Evolutionary conservation across 306 rosid genomes (phyloP).

Genomic region (Myrica gale): DNA sequence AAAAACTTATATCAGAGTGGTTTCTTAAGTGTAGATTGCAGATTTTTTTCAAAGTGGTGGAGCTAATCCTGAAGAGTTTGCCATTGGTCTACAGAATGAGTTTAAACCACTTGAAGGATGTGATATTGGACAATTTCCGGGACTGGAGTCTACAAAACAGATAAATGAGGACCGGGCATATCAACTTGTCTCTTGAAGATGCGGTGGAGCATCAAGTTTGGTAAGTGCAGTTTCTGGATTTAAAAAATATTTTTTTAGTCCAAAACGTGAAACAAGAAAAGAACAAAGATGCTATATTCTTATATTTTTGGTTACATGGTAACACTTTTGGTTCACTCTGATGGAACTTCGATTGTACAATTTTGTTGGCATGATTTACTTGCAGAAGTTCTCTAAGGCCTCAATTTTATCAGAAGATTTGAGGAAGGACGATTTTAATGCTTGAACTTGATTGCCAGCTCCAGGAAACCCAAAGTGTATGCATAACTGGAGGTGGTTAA

Average conservation of each 20-base stretch:
- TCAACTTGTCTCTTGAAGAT: constrained; percentile 36
- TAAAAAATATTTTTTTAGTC: not conserved
- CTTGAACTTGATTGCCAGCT: not conserved
- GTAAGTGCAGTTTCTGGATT: not conserved
- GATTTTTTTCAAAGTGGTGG: constrained; percentile 57
- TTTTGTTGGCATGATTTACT: not conserved
- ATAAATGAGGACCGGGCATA: constrained; percentile 31
- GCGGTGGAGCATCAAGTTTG: not conserved
- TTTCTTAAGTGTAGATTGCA: constrained; percentile 57
- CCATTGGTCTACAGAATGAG: constrained; percentile 62
- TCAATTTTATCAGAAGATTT: not conserved
- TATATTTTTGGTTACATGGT: not conserved
- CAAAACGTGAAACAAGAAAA: not conserved
- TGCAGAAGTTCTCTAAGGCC: not conserved
- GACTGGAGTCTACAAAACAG: constrained; percentile 38
- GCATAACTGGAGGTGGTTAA: not conserved
- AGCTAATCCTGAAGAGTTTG: constrained; percentile 47
- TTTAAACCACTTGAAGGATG: constrained; percentile 64
- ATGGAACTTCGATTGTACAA: not conserved
- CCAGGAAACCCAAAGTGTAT: not conserved
- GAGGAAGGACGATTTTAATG: not conserved
- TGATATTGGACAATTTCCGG: constrained; percentile 83
- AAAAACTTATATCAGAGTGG: constrained; percentile 14
- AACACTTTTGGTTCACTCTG: not conserved
- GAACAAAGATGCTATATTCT: not conserved